Conservation (phyloP, 805 yeast species). For the Yarrowia keelungensis region DNA sequence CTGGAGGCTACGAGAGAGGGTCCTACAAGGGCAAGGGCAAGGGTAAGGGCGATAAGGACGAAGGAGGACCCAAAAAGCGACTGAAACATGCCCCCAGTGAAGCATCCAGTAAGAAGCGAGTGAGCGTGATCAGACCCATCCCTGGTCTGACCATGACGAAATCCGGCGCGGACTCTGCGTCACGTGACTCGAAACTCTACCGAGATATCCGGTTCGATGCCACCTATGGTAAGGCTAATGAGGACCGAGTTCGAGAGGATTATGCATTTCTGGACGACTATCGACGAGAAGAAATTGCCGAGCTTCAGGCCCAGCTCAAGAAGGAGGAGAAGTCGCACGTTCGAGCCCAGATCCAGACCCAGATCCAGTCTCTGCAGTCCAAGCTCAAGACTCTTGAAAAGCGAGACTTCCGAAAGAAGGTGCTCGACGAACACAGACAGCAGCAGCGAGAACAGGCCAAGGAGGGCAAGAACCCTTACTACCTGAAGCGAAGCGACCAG, state of each 20-base stretch:
- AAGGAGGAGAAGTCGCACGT: conserved; percentile 45
- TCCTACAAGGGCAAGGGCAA: conserved; percentile 17
- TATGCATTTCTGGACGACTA: conserved; percentile 88
- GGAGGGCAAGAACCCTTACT: conserved; percentile 74
- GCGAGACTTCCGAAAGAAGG: conserved; percentile 74
- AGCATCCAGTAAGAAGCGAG: conserved; percentile 73
- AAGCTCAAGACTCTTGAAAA: conserved; percentile 69
- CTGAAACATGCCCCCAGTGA: conserved; percentile 90
- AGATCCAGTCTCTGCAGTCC: conserved; percentile 49
- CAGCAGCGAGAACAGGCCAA: conserved; percentile 80
- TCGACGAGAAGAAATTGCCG: conserved; percentile 71
- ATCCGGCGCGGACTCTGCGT: conserved; percentile 47
- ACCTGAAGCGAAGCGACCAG: conserved; percentile 50
- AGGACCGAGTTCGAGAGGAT: conserved; percentile 68
- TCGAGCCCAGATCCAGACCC: conserved; percentile 51
- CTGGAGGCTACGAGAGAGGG: conserved; percentile 41
- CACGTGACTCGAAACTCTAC: conserved; percentile 52
- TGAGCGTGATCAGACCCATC: conserved; percentile 71
- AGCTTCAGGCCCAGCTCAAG: conserved; percentile 60
- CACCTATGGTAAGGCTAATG: conserved; percentile 84
- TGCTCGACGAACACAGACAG: conserved; percentile 70
- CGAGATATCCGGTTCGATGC: conserved; percentile 90
- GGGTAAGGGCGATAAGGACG: neutral
- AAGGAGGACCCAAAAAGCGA: conserved; percentile 49
- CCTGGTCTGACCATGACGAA: conserved; percentile 51